phyloP scores from a whole-genome alignment of 192 early-diverging fungal species.

The Pecoramyces ruminantium region DNA sequence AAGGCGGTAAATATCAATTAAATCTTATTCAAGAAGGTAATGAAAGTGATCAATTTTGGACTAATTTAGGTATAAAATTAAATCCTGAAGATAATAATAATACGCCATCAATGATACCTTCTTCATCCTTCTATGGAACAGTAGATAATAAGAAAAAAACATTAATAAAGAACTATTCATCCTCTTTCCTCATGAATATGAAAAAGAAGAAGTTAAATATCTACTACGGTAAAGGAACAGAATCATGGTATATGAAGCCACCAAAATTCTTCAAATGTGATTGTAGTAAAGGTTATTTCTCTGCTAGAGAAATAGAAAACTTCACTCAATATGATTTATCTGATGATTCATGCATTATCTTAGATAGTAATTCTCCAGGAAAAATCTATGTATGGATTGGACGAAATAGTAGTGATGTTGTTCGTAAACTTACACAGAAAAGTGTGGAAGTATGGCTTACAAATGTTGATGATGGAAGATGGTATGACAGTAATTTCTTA shows the following conservation, averaged over 20 bases:
- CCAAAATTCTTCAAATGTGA: slow-evolving; percentile 24
- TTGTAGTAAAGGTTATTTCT: slow-evolving; percentile 21
- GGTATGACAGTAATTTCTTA: background rate
- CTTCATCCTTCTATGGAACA: background rate
- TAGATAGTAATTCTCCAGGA: slow-evolving; percentile 23
- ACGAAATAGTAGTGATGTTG: slow-evolving; percentile 20
- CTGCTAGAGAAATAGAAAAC: slow-evolving; percentile 15
- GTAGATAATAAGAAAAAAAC: background rate
- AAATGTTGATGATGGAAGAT: slow-evolving; percentile 17
- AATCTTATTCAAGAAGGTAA: background rate
- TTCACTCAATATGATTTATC: slow-evolving; percentile 20
- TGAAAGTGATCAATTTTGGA: background rate
- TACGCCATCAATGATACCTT: background rate
- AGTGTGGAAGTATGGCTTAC: slow-evolving; percentile 32
- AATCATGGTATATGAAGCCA: background rate
- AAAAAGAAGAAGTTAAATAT: background rate
- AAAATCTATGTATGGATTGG: slow-evolving; percentile 30
- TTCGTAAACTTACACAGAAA: slow-evolving; percentile 22
- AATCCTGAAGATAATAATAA: background rate
- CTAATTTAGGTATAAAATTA: background rate
- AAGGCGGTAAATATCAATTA: background rate
- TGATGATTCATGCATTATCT: slow-evolving; percentile 17
- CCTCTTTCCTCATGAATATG: background rate
- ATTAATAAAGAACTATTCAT: background rate
- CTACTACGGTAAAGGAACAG: background rate